Evolutionary conservation across 352 stramenopile species (phyloP).

Genomic region (Phytopythium litorale): DNA sequence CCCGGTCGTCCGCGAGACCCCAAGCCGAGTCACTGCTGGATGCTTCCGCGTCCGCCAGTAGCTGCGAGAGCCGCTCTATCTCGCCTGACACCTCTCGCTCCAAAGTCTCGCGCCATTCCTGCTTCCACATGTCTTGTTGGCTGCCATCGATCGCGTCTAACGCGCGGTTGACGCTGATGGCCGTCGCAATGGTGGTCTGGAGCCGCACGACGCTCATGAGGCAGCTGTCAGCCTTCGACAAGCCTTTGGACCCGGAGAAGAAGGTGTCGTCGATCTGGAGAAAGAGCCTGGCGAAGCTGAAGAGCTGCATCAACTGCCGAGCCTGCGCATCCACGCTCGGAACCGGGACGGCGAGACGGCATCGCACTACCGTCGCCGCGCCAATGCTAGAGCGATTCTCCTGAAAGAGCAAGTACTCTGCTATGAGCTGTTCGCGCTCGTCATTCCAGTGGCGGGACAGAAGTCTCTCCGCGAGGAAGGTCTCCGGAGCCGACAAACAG

Average conservation of each 20-base stretch:
- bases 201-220: background rate
- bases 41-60: background rate
- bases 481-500: too few relatives aligned
- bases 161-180: background rate
- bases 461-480: too few relatives aligned
- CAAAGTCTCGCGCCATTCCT: background rate
- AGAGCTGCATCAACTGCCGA: background rate
- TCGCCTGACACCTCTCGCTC: background rate
- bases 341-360: background rate
- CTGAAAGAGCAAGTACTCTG: too few relatives aligned
- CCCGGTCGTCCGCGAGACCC: background rate
- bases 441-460: too few relatives aligned
- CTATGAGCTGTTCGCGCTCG: too few relatives aligned
- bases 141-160: background rate
- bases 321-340: background rate
- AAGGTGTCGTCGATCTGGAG: background rate
- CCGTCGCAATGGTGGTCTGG: background rate
- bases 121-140: too few relatives aligned
- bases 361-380: background rate
- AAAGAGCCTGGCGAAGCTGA: background rate
- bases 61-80: background rate
- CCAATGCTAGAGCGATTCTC: background rate
- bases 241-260: background rate
- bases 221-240: background rate
- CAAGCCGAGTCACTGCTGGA: background rate